Conservation (phyloP, 257 asterid genomes). For the Solanum pennellii region DNA sequence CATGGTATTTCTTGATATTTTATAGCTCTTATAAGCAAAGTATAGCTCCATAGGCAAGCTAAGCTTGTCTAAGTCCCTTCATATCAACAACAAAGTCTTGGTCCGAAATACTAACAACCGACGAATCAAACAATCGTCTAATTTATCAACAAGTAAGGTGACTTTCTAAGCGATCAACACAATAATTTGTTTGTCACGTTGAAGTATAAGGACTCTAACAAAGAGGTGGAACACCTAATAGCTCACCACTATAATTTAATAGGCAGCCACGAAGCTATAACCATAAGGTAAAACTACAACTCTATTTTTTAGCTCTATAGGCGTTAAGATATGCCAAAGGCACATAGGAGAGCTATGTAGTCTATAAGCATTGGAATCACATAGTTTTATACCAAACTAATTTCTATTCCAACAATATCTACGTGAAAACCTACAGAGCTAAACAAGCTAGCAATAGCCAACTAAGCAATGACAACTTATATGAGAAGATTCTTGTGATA, state of each 20-base stretch:
- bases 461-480: background rate
- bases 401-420: background rate
- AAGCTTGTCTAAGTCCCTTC: background rate
- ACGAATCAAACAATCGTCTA: background rate
- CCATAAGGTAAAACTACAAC: background rate
- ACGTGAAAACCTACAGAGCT: background rate
- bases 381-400: background rate
- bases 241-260: background rate
- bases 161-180: background rate
- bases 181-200: background rate
- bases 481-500: background rate
- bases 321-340: background rate
- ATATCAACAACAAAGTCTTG: background rate
- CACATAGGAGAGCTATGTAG: background rate
- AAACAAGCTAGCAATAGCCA: background rate
- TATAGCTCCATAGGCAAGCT: background rate
- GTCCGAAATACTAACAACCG: too few relatives aligned
- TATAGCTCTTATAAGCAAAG: background rate
- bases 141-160: background rate
- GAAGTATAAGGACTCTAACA: background rate
- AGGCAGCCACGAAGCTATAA: background rate
- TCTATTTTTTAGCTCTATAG: background rate
- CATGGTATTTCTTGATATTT: background rate
- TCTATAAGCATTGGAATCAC: background rate
- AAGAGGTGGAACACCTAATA: background rate